Base-by-base conservation (phyloP, 2,329 filamentous ascomycete genomes). In the Fusarium denticulatum region DNA sequence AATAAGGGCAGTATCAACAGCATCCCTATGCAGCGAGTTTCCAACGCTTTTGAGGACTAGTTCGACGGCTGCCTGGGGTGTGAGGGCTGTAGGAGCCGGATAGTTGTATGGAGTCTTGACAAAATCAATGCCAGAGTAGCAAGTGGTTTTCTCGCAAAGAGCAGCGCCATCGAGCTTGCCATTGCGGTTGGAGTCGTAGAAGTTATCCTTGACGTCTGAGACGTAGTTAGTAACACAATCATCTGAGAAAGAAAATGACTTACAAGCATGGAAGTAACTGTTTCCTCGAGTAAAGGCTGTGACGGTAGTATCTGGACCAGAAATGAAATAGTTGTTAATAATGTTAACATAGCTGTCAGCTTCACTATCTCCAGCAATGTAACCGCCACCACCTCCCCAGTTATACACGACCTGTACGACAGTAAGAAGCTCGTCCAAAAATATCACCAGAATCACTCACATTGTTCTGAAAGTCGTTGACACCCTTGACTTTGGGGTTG, bases 311-410 rank as follows among this genome's bases (percentile, higher is more conserved):
- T 81, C 84, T 0, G 87, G 87, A 0, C 88, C 88, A 5, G 84
- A 85, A 67, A 89, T 86, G 78, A 88, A 89, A 78, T 89, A 89
- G 78, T 89, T 89, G 67, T 86, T 86, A 59, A 88, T 81, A 62
- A 89, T 86, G 68, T 89, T 88, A 10, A 83, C 86, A 55, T 85
- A 82, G 59, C 84, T 88, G 32, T 81, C 74, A 9, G 83, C 86
- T 0, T 75, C 79, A 39, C 85, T 86, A 67, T 87, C 86, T 6
- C 87, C 87, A 0, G 86, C 86, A 58, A 88, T 89, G 60, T 89
- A 89, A 8, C 84, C 88, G 10, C 86, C 87, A 1, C 87, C 86
- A 2, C 82, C 82, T 15, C 87, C 87, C 83, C 86, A 89, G 76
- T 89, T 89, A 74, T 89, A 89, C 6, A 89, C 75, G 6, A 89